Conservation (phyloP, 208 protist genomes). For the Phytomonas sp. region DNA sequence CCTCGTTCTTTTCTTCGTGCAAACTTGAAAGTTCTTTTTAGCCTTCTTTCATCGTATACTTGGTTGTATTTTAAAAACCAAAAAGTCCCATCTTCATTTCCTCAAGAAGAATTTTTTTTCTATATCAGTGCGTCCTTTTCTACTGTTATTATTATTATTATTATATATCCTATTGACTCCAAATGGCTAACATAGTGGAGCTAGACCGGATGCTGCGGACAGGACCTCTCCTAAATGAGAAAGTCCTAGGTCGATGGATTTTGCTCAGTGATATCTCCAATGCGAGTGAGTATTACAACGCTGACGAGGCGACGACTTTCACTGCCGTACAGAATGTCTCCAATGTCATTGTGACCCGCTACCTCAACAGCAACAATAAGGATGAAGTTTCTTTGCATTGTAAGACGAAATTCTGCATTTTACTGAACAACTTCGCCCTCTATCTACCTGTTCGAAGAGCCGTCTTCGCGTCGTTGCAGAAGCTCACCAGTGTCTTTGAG, state of each 20-base stretch:
- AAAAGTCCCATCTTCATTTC: not conserved
- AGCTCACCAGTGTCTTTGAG: conserved; percentile 80
- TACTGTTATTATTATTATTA: not conserved
- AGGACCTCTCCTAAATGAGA: conserved; percentile 25
- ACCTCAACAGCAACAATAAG: conserved; percentile 72
- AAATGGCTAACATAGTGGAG: conserved; percentile 21
- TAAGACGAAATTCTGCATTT: conserved; percentile 79
- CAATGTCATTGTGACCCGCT: conserved; percentile 44
- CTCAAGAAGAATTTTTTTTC: not conserved
- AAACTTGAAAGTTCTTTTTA: not conserved
- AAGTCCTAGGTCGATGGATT: conserved; percentile 67
- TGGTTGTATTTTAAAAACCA: not conserved
- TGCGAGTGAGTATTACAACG: conserved; percentile 39
- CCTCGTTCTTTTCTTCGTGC: not conserved
- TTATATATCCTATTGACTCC: not conserved
- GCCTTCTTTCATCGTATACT: not conserved
- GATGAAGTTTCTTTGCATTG: conserved; percentile 62
- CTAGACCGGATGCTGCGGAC: conserved; percentile 47
- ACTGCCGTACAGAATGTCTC: conserved; percentile 27
- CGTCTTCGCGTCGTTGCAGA: conserved; percentile 71
- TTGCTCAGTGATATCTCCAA: conserved; percentile 45
- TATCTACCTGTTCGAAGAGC: conserved; percentile 50
- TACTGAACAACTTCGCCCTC: conserved; percentile 87
- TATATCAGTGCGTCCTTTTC: not conserved
- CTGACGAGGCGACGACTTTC: conserved; percentile 22